Evolutionary conservation across 2,329 filamentous ascomycete genomes (phyloP).

Genomic region (Aspergillus novofumigatus): DNA sequence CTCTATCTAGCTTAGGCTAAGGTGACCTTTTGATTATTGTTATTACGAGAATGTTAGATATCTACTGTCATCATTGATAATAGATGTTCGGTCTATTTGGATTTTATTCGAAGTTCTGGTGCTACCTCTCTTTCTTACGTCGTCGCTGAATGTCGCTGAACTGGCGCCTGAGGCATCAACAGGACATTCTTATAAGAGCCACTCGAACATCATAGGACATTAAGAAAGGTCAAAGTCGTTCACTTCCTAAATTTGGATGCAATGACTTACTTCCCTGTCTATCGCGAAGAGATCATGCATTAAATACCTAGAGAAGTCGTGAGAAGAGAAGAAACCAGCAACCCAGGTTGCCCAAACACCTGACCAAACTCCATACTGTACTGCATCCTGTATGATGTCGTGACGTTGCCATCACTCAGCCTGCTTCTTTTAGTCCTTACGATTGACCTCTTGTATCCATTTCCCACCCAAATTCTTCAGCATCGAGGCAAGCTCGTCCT

Average conservation of each 20-base stretch:
- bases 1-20: too few species aligned
- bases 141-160: background rate
- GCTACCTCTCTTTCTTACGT: background rate
- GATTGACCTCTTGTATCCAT: constrained; percentile 45
- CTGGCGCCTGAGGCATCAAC: background rate
- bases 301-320: background rate
- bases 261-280: background rate
- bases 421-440: constrained; percentile 12
- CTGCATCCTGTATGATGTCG: background rate
- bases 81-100: background rate
- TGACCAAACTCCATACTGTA: background rate
- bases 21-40: background rate
- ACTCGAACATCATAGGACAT: too few species aligned
- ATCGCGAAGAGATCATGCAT: background rate
- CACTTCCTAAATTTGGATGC: too few species aligned
- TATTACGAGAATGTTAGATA: background rate
- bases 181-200: background rate
- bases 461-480: constrained; percentile 71
- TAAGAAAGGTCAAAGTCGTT: too few species aligned
- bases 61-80: background rate
- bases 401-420: background rate
- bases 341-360: background rate
- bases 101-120: background rate
- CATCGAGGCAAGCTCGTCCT: constrained; percentile 64
- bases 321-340: background rate